These are phyloP conservation scores for Colletotrichum horii DNA, from an alignment of 2,329 filamentous ascomycete genomes.

Conservation along the genomic window DNA sequence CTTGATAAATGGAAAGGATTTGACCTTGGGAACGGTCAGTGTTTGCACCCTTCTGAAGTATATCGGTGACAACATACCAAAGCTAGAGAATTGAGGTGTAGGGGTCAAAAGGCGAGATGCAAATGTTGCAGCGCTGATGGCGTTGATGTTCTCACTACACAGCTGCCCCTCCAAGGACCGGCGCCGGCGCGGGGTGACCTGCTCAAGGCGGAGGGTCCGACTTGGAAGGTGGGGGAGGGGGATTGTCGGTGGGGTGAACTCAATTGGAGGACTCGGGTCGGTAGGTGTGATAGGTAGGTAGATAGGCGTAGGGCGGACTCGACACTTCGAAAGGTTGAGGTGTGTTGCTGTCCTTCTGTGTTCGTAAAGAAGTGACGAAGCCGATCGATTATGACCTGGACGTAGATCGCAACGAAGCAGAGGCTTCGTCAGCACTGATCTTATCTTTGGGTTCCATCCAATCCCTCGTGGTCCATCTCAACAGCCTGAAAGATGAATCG, in stretches of 20 bases:
- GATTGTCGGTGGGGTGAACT: neutral
- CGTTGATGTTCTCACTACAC: neutral
- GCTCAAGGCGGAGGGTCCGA: neutral
- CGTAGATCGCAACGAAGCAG: neutral
- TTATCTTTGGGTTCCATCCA: neutral
- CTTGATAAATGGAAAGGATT: neutral
- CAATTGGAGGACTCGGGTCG: neutral
- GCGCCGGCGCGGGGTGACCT: constrained; percentile 10
- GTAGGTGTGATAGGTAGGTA: neutral
- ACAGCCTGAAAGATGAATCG: neutral
- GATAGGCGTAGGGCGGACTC: neutral
- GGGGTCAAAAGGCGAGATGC: neutral
- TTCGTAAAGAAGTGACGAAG: neutral
- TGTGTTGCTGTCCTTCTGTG: neutral
- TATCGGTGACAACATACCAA: neutral
- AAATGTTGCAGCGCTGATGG: neutral
- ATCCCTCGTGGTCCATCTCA: neutral
- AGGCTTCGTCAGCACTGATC: neutral
- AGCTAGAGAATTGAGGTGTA: neutral
- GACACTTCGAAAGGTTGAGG: neutral
- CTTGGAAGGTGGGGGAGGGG: constrained; percentile 9
- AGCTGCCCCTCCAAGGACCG: neutral
- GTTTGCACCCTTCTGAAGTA: neutral
- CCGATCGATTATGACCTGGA: neutral
- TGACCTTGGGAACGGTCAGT: neutral